phyloP scores from a whole-genome alignment of 306 rosid species.

The Delonix regia region DNA sequence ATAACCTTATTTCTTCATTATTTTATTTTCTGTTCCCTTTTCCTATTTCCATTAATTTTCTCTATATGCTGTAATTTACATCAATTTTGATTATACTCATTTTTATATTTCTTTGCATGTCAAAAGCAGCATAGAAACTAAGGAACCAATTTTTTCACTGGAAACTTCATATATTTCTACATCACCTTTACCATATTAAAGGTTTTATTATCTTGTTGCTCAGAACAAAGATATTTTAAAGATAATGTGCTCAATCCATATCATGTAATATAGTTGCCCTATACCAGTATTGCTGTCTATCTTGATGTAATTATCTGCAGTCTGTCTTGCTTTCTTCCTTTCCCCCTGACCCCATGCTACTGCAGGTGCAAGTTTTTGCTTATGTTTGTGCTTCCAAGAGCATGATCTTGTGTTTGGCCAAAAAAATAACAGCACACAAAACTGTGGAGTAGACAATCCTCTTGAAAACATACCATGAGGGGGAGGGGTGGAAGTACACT shows the following conservation, averaged over 20 bases:
- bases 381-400: background rate
- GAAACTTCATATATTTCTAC: background rate
- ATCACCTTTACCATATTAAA: background rate
- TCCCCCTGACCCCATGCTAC: too few species aligned
- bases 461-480: background rate
- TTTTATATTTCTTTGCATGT: background rate
- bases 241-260: background rate
- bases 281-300: background rate
- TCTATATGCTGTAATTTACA: background rate
- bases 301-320: background rate
- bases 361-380: background rate
- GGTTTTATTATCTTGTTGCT: background rate
- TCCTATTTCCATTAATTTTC: slow-evolving; percentile 17
- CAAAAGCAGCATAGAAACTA: slow-evolving; percentile 1
- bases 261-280: background rate
- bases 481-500: background rate
- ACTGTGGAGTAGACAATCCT: background rate
- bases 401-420: background rate
- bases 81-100: background rate
- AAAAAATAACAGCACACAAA: too few species aligned
- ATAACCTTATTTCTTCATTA: background rate
- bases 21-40: background rate
- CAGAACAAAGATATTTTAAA: background rate
- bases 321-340: background rate
- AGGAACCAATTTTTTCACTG: background rate